Base-by-base conservation (phyloP, 257 asterid genomes). In the Petunia axillaris region DNA sequence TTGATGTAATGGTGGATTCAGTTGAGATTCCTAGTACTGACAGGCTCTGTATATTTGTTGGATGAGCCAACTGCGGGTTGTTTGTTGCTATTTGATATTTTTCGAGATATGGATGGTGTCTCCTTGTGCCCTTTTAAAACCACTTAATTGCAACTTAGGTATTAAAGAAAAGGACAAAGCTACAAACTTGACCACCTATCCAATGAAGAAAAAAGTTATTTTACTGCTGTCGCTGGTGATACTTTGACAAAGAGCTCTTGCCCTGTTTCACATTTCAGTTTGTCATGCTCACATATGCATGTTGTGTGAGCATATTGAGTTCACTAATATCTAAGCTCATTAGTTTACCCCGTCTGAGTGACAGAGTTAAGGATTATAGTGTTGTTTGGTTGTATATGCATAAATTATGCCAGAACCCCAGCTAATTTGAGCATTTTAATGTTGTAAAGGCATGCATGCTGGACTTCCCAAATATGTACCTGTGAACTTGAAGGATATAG, bases 381-480 rank as follows among this genome's bases (percentile, higher is more conserved):
- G 2, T 35, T 73, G 9, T 48, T 35, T 35, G 40, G 44, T 73
- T 73, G 5, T 73, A 5, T 35, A 11, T 50, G 44, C 7, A 11
- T 71, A 35, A 9, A 11, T 50, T 35, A 71, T 71, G 14, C 14
- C 40, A 11, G 2, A 70, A 13, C 1, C 66, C 40, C 63, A 78
- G 54, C 83, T 86, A 48, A 86, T 40, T 10, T 54, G 52, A 37
- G 46, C 41, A 37, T 40, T 54, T 82, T 2, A 48, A 35, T 50
- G 5, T 35, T 73, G 62, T 50, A 50, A 80, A 94, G 99, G 99
- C 81, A 96, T 96, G 99, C 87, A 68, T 15, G 93, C 98, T 80
- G 99, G 99, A 91, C 82, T 92, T 66, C 97, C 97, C 54, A 94
- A 94, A 90, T 94, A 91, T 79, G 90, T 96, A 46, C 98, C 98